Base-by-base conservation (phyloP, 148 eudicot genomes). In the Fallopia convolvulus region DNA sequence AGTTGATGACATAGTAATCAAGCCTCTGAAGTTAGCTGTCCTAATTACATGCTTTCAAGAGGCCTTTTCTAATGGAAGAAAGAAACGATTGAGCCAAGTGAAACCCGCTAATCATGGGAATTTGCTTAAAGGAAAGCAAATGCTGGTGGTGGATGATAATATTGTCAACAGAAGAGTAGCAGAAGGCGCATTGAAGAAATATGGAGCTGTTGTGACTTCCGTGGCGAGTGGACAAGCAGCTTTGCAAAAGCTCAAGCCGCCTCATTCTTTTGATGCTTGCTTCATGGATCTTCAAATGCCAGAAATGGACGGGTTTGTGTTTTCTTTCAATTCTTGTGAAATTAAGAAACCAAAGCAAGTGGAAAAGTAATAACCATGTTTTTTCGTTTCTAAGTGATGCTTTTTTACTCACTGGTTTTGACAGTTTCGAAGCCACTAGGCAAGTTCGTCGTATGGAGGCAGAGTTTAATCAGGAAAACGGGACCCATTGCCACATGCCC, bases 281-380 rank as follows among this genome's bases (percentile, higher is more conserved):
- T 90, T 90, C 80, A 90, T 90, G 93, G 93, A 90, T 77, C 84
- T 90, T 70, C 93, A 90, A 75, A 90, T 90, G 93, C 93, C 93
- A 10, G 91, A 86, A 82, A 86, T 90, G 87, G 91, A 90, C 55
- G 93, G 93, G 93, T 89, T 84, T 77, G 60, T 53, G 60, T 1
- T 15, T 53, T 49, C 47, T 6, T 53, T 53, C 86, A 71, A 39
- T 41, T 9, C 46, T 65, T 49, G 53, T 49, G 53, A 44, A 44
- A 44, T 44, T 44, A 44, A 8, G 47, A 44, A 44, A 44, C 10
- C 10, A 6, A 36, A 36, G 39, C 39, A 36, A 36, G 39, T 36
- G 1, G 39, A 36, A 36, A 36, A 36, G 39, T 36, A 44, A 6
- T 8, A 8, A 9, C 47, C 47, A 44, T 13, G 55, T 1, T 50